These are phyloP conservation scores for Binderoboletus segoi DNA, from an alignment of 1,284 basidiomycete genomes.

Conservation along the genomic window DNA sequence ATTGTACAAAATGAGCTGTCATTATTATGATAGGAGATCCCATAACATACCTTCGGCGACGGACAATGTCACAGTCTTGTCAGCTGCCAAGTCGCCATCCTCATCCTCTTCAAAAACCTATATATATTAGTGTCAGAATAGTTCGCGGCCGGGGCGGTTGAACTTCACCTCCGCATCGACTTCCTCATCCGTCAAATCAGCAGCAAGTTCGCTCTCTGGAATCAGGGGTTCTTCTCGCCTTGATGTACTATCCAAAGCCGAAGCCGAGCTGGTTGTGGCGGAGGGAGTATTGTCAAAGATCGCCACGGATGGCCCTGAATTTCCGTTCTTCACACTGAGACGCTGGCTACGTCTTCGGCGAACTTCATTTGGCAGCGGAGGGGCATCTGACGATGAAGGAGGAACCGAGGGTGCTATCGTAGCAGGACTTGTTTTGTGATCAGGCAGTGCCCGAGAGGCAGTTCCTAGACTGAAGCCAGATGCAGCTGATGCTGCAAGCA, in stretches of 20 bases:
- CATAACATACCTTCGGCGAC: constrained; percentile 69
- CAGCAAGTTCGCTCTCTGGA: constrained; percentile 62
- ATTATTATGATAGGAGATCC: not conserved
- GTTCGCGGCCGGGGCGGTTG: not conserved
- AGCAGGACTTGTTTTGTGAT: constrained; percentile 25
- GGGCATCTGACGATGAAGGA: constrained; percentile 26
- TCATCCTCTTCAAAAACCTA: constrained; percentile 71
- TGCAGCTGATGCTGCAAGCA: constrained; percentile 88
- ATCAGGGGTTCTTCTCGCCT: constrained; percentile 54
- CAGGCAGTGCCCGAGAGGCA: constrained; percentile 24
- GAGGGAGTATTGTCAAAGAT: constrained; percentile 30
- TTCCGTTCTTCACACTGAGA: constrained; percentile 69
- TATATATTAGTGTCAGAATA: constrained; percentile 5
- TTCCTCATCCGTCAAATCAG: constrained; percentile 80
- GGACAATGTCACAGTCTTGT: constrained; percentile 86
- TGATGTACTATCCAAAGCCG: constrained; percentile 21
- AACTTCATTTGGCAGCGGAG: constrained; percentile 40
- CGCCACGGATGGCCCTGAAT: constrained; percentile 24
- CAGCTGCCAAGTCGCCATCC: constrained; percentile 71
- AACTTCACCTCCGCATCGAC: constrained; percentile 66
- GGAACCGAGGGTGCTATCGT: constrained; percentile 33
- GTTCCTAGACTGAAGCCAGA: constrained; percentile 62
- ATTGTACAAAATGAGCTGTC: constrained; percentile 9
- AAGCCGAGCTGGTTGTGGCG: constrained; percentile 15
- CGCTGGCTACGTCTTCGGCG: constrained; percentile 80